Evolutionary conservation across 192 early-diverging fungal species (phyloP).

Genomic region (Coemansia sp.): DNA sequence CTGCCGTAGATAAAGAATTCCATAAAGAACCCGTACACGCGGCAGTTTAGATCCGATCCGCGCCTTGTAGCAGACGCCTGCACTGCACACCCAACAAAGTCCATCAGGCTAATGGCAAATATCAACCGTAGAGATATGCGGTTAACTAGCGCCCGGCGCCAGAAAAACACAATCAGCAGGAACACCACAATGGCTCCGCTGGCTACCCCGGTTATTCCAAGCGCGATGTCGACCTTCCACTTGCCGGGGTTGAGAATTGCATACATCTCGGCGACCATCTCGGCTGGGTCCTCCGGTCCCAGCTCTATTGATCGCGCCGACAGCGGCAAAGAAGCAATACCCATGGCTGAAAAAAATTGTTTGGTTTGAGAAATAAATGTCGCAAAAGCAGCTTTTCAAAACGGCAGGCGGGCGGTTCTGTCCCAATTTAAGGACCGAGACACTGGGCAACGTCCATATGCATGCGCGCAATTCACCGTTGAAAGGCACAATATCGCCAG

Average conservation of each 20-base stretch:
- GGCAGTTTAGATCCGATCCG: background rate
- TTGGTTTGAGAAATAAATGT: too few species aligned
- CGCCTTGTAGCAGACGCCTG: background rate
- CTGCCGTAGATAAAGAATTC: slow-evolving; percentile 11
- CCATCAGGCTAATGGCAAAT: slow-evolving; percentile 16
- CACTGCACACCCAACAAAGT: slow-evolving; percentile 19
- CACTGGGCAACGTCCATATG: too few species aligned
- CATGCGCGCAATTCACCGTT: too few species aligned
- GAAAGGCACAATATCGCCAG: too few species aligned
- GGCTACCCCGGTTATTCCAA: background rate
- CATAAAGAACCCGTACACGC: slow-evolving; percentile 5
- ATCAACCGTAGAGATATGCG: slow-evolving; percentile 33
- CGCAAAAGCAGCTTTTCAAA: too few species aligned
- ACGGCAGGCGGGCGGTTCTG: too few species aligned
- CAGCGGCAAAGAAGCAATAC: background rate
- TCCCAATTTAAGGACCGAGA: too few species aligned
- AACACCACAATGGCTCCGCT: slow-evolving; percentile 21
- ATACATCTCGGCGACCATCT: background rate
- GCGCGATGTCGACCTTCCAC: background rate
- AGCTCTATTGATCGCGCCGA: background rate
- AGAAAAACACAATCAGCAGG: slow-evolving; percentile 15
- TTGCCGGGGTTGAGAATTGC: background rate
- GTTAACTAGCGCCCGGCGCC: slow-evolving; percentile 26
- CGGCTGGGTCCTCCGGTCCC: slow-evolving; percentile 6
- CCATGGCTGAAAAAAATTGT: background rate